Base-by-base conservation (phyloP, 805 yeast genomes). In the Lachancea cidri region DNA sequence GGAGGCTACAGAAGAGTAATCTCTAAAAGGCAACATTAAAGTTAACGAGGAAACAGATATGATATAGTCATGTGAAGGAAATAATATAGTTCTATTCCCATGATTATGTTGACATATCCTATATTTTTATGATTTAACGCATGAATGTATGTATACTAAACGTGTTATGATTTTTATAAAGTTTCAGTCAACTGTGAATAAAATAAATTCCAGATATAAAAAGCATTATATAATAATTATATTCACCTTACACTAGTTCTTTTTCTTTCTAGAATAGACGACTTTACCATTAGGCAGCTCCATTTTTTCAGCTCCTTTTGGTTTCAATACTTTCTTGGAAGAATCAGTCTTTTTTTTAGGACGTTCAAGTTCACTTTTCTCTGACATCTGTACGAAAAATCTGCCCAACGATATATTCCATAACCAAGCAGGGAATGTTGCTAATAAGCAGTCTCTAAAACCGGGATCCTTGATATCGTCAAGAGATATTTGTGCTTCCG, bases 281-380 rank as follows among this genome's bases (percentile, higher is more conserved):
- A 76, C 75, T 54, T 79, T 79, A 1, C 86, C 86, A 52, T 79
- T 80, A 7, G 83, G 82, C 44, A 80, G 64, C 37, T 68, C 76
- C 34, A 66, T 58, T 47, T 69, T 74, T 42, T 70, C 70, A 7
- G 75, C 77, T 38, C 57, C 61, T 17, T 54, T 50, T 54, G 38
- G 63, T 60, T 4, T 34, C 32, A 16, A 4, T 9, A 53, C 65
- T 66, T 44, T 58, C 65, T 36, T 51, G 55, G 33, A 7, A n/a
- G 33, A 29, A 8, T 29, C 8, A 8, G 33, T 14, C n/a, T 15
- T 8, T 15, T 46, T 62, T 63, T 5, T 13, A 30, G 8, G 29
- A 22, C 13, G 36, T 39, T 17, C 41, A 29, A 37, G 37, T 7
- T 29, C 33, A 7, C 7, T 7, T 22, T 7, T 22, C 14, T 42